A percentile compares a stretch with the other conserved stretches of the same genome.
Conservation (phyloP, 805 yeast species). For the Blastobotrys attinorum region DNA sequence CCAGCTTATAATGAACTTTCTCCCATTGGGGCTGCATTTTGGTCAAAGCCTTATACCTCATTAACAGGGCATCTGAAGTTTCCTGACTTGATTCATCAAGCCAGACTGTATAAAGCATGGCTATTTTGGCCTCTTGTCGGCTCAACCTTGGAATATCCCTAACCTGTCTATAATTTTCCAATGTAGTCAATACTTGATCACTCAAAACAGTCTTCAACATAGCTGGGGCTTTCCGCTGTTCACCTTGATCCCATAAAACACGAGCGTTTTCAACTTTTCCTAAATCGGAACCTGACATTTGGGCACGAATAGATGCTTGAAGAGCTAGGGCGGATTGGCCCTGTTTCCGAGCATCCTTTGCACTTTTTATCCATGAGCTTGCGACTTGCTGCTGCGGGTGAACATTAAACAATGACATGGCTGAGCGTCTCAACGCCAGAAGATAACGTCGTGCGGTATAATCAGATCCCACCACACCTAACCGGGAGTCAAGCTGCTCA, state of each 20-base stretch:
- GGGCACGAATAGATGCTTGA: slow-evolving; percentile 29
- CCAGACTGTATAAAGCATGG: slow-evolving; percentile 81
- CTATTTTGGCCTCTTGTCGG: slow-evolving; percentile 36
- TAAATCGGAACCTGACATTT: slow-evolving; percentile 33
- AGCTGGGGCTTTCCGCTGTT: slow-evolving; percentile 74
- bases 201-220: slow-evolving; percentile 39
- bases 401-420: slow-evolving; percentile 20
- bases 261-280: slow-evolving; percentile 60
- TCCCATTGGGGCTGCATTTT: slow-evolving; percentile 55
- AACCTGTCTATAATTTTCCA: slow-evolving; percentile 1
- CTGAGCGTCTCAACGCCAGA: slow-evolving; percentile 51
- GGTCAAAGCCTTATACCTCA: slow-evolving; percentile 57
- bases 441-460: slow-evolving; percentile 55
- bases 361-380: slow-evolving; percentile 49
- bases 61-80: slow-evolving; percentile 61
- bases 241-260: slow-evolving; percentile 83
- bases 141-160: slow-evolving; percentile 1
- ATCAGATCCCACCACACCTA: slow-evolving; percentile 37
- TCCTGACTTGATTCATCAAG: slow-evolving; percentile 78
- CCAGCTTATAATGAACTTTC: slow-evolving; percentile 72
- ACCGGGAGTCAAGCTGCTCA: slow-evolving; percentile 18
- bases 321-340: slow-evolving; percentile 68
- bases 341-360: slow-evolving; percentile 59
- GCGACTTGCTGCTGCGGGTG: slow-evolving; percentile 25
- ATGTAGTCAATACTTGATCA: slow-evolving; percentile 12